Conservation (phyloP, 129 eudicot species). For the Flaveria brownii region DNA sequence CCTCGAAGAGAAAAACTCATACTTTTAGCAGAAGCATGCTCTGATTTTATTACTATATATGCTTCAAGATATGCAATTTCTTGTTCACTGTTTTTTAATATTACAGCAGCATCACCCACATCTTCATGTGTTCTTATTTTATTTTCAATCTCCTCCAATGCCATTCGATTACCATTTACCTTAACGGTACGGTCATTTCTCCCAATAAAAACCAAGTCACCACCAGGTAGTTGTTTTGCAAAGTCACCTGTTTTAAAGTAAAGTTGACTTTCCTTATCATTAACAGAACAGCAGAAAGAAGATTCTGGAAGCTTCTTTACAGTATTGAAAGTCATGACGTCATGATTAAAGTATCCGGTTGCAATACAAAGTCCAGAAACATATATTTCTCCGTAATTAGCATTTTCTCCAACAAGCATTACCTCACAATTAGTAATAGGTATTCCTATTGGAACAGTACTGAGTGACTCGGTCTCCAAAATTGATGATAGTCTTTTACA, state of each 20-base stretch:
- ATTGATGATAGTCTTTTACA: conserved; percentile 63
- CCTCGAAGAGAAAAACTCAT: conserved; percentile 47
- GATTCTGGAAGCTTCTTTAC: conserved; percentile 41
- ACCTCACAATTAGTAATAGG: conserved; percentile 72
- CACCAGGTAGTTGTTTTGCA: conserved; percentile 67
- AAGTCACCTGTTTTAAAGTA: conserved; percentile 84
- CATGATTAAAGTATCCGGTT: conserved; percentile 60
- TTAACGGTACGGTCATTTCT: conserved; percentile 81
- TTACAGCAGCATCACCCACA: conserved; percentile 80
- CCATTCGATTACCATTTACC: conserved; percentile 84
- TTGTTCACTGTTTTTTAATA: conserved; percentile 38
- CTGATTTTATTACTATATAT: conserved; percentile 45
- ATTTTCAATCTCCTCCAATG: conserved; percentile 80
- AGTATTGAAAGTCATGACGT: conserved; percentile 36
- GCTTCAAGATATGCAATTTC: conserved; percentile 62
- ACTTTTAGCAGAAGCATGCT: conserved; percentile 27
- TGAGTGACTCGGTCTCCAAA: conserved; percentile 51
- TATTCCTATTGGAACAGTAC: conserved; percentile 79
- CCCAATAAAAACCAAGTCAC: conserved; percentile 74
- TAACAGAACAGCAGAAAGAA: conserved; percentile 27
- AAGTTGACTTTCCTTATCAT: conserved; percentile 30
- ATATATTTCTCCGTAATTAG: conserved; percentile 64
- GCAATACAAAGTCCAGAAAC: conserved; percentile 78
- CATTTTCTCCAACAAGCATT: conserved; percentile 52
- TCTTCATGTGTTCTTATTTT: conserved; percentile 56